A percentile compares a stretch with the other conserved stretches of the same genome.
These are phyloP conservation scores for Moesziomyces parantarcticus DNA, from an alignment of 1,284 basidiomycete genomes.

Conservation along the genomic window DNA sequence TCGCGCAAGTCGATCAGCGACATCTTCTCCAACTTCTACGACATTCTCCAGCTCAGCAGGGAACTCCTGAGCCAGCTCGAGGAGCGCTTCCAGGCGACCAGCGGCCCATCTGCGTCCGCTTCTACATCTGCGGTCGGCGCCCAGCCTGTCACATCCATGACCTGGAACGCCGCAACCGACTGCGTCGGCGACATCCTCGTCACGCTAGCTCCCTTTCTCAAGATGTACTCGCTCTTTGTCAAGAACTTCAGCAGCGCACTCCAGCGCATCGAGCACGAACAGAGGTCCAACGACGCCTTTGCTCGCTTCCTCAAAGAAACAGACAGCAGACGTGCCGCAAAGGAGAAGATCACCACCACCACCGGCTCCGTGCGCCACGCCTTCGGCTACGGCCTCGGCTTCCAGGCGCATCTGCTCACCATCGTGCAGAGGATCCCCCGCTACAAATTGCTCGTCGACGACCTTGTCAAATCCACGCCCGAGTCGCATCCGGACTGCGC, in stretches of 20 bases:
- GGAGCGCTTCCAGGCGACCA: conserved; percentile 67
- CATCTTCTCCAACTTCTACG: conserved; percentile 88
- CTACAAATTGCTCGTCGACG: conserved; percentile 63
- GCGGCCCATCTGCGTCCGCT: conserved; percentile 62
- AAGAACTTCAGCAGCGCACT: conserved; percentile 66
- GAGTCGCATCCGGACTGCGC: conserved; percentile 52
- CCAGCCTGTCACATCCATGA: conserved; percentile 1
- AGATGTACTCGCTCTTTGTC: conserved; percentile 67
- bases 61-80: conserved; percentile 77
- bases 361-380: conserved; percentile 24
- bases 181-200: conserved; percentile 63
- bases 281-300: conserved; percentile 58
- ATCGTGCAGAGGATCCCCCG: conserved; percentile 67
- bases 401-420: conserved; percentile 64
- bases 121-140: conserved; percentile 69
- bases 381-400: conserved; percentile 60
- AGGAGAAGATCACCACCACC: conserved; percentile 21
- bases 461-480: conserved; percentile 60
- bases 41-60: conserved; percentile 87
- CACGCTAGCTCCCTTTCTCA: conserved; percentile 66
- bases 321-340: conserved; percentile 38
- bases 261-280: conserved; percentile 61
- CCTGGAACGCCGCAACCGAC: conserved; percentile 58
- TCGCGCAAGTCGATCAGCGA: conserved; percentile 77
- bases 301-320: conserved; percentile 58